Base-by-base conservation (phyloP, 371 early-diverging fungal genomes). In the Batrachochytrium dendrobatidis region DNA sequence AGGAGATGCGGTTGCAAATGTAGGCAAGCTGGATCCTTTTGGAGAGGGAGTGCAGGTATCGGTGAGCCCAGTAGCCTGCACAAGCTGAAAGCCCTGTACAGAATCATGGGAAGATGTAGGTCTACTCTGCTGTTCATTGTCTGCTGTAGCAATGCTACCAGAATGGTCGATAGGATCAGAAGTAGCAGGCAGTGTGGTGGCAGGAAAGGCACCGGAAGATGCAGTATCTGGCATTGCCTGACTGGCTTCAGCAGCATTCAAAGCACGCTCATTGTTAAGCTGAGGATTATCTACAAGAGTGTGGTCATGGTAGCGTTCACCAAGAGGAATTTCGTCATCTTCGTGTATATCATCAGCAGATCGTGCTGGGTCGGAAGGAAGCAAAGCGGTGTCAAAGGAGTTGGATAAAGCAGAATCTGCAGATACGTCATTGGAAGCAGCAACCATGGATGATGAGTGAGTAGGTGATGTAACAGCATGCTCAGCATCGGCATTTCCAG, bases 1-100 rank as follows among this genome's bases (percentile, higher is more conserved):
- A 15, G 68, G 68, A 17, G 57, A 45, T 3, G 68, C 54, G 15
- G 68, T 67, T 20, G 68, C 68, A 58, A 63, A 67, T n/a, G 61
- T 54, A 3, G 63, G 63, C 53, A 63, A 56, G 39, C 39, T 39
- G 39, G 39, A 39, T 12, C 39, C 39, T n/a, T 39, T 60, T 31
- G 57, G 61, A 2, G 30, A 31, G 30, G 56, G 61, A 1, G 61
- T 60, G 1, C 20, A 20, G 25, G 55, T 60, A 30, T 59, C 59
- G 17, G 39, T 59, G 18, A 59, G 52, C 24, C 59, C 59, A 20
- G 59, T 59, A n/a, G 59, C 59, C 29, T 59, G 59, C 8, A 59
- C 59, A 39, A 59, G 34, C 52, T 59, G 59, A 7, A 59, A 59
- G 17, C 59, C 59, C 24, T 59, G 30, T 10, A 59, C 59, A 18